A percentile compares a stretch with the other conserved stretches of the same genome.
phyloP scores from a whole-genome alignment of 192 early-diverging fungal genomes.

The Backusella mclennaniae region DNA sequence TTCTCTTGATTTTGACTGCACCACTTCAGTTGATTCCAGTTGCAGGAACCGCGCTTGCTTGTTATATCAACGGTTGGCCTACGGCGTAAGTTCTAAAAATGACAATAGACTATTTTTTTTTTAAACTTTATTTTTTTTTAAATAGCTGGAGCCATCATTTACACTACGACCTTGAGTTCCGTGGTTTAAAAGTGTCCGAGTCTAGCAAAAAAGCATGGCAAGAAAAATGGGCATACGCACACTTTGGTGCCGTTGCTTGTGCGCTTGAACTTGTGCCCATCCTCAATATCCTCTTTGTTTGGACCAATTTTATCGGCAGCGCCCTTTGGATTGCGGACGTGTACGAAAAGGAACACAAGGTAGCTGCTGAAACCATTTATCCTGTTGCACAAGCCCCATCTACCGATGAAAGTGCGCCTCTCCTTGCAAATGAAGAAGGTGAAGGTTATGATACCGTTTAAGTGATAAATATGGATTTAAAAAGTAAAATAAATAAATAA shows the following conservation, averaged over 20 bases:
- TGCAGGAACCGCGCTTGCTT: conserved; percentile 48
- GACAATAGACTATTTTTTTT: neutral
- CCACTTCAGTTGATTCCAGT: conserved; percentile 61
- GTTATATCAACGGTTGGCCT: conserved; percentile 47
- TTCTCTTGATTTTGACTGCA: conserved; percentile 51
- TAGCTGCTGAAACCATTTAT: neutral
- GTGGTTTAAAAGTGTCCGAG: conserved; percentile 35
- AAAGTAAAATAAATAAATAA: neutral
- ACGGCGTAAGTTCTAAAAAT: conserved; percentile 21
- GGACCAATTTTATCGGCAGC: conserved; percentile 67
- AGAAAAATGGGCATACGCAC: conserved; percentile 23
- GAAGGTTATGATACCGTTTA: neutral
- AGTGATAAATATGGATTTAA: neutral
- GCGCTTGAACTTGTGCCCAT: conserved; percentile 62
- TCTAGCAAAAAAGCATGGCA: conserved; percentile 38
- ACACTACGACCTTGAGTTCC: conserved; percentile 50
- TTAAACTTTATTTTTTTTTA: neutral
- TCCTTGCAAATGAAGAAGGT: neutral
- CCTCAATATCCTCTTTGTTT: conserved; percentile 57
- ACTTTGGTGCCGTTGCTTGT: conserved; percentile 47
- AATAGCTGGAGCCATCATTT: conserved; percentile 43
- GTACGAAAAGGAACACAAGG: conserved; percentile 39
- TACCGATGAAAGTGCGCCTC: neutral
- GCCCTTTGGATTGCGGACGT: conserved; percentile 61
- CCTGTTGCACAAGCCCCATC: conserved; percentile 1